Base-by-base conservation (phyloP, 768 basidiomycete genomes). In the Piloderma croceum region DNA sequence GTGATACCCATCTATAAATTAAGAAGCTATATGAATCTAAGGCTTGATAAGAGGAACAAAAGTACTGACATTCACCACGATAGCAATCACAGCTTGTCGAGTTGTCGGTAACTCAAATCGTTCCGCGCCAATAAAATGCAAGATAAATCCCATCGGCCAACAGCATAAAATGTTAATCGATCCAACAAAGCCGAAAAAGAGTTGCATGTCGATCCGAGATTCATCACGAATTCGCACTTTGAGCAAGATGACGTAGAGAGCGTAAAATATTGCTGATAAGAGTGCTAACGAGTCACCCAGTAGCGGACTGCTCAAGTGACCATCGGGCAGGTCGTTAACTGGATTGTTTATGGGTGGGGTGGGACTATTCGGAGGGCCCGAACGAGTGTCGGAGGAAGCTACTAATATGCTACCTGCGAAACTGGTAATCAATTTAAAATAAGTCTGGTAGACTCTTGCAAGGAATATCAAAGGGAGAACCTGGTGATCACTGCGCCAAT, bases 171-270 rank as follows among this genome's bases (percentile, higher is more conserved):
- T 77, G 58, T 88, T 94, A 68, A 88, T 89, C 11, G 90, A 64
- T 7, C 92, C 90, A 20, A 94, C 90, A 48, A 89, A 94, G 18
- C 93, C 93, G 53, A 96, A 92, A 68, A 96, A 93, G 21, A 93
- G 70, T 48, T 90, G 86, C 91, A 93, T 92, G 58, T 93, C 81
- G 50, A 92, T 76, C 39, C 90, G 74, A 4, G 84, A 83, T 54
- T 93, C 90, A 24, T 74, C 71, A 32, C 74, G 77, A 38, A 96
- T 85, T 41, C 79, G 78, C 33, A 92, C 84, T 62, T 97, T 98
- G 53, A 98, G 73, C 36, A 94, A 70, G 47, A 84, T 83, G 32
- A 92, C 81, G 61, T 98, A 98, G 34, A 85, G 59, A 0, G 91
- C 86, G 58, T 96, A 97, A 58, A 86, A 85, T 5, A 90, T 48